Evolutionary conservation across 306 rosid species (phyloP), one percentile per base, ranked within the genome.

Genomic region (Trichosanthes truncata): DNA sequence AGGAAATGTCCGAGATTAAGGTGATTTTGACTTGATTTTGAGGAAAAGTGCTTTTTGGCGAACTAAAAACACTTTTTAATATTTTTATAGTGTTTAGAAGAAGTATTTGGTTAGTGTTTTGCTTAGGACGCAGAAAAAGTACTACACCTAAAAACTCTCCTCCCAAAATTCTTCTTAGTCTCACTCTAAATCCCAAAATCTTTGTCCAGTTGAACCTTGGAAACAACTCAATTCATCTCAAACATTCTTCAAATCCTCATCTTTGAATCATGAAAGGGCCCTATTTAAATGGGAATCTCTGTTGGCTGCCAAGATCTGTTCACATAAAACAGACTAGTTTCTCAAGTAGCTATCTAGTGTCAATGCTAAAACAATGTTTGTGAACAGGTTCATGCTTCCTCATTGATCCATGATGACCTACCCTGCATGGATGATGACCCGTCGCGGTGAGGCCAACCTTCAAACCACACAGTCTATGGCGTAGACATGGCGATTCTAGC

Each of bases 341-440:
- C 4, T 20, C 13, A 7, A 56, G 62, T 23, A 56, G 29, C 31
- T 15, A 56, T 21, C 25, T 57, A 23, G 65, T 57, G 14, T 57
- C 11, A 10, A 57, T 57, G 29, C 9, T 57, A 57, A 18, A 26
- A 21, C 65, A 21, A 60, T 57, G 65, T 3, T 57, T 52, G 40
- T n/a, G 57, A 53, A 68, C 88, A 94, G 98, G 97, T 94, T 68
- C 98, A 94, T 77, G 90, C 97, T 0, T 97, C 98, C 73, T 94
- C 97, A 61, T 83, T 94, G 88, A 92, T 92, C 81, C 98, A 94
- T 33, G 94, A 94, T 69, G 98, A 94, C 81, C 94, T 94, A 73
- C 98, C 98, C 62, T 92, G 92, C 82, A 94, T 92, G 97, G 97
- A 94, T 41, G 98, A 92, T 76, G 89, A 90, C 63, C 81, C 91